Evolutionary conservation across 352 stramenopile species (phyloP).

Genomic region (Globisporangium parvum): DNA sequence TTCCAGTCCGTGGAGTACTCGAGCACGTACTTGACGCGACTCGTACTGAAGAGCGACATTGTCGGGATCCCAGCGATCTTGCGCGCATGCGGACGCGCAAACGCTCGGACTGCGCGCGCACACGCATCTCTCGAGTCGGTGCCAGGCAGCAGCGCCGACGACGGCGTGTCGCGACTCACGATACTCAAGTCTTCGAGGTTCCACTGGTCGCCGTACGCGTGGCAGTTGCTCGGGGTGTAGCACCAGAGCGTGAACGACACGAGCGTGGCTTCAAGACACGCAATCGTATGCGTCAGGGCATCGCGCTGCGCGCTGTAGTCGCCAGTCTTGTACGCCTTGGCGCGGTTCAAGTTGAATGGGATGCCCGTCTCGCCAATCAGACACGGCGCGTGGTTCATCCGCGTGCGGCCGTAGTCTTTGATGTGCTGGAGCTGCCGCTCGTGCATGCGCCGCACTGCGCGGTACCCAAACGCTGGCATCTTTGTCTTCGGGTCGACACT

Average conservation of each 20-base stretch:
- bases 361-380: constrained; percentile 72
- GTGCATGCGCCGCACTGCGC: constrained; percentile 54
- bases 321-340: constrained; percentile 30
- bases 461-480: constrained; percentile 52
- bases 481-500: constrained; percentile 63
- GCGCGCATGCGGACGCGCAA: constrained; percentile 57
- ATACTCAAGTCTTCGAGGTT: constrained; percentile 86
- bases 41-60: constrained; percentile 53
- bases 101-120: constrained; percentile 45
- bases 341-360: constrained; percentile 62
- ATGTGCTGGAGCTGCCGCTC: constrained; percentile 53
- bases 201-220: constrained; percentile 77
- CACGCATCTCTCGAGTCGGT: constrained; percentile 32
- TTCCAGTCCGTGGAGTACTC: constrained; percentile 42
- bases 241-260: constrained; percentile 88
- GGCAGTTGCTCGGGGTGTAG: constrained; percentile 79
- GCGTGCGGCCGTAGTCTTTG: constrained; percentile 35
- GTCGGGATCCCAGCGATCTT: constrained; percentile 60
- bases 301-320: constrained; percentile 48
- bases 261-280: constrained; percentile 62
- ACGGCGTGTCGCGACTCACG: constrained; percentile 35
- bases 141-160: not conserved
- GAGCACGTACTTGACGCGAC: constrained; percentile 48
- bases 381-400: constrained; percentile 56
- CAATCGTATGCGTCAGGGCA: constrained; percentile 73